Evolutionary conservation across 331 rosid species (phyloP).

Genomic region (Rosa hybrid): DNA sequence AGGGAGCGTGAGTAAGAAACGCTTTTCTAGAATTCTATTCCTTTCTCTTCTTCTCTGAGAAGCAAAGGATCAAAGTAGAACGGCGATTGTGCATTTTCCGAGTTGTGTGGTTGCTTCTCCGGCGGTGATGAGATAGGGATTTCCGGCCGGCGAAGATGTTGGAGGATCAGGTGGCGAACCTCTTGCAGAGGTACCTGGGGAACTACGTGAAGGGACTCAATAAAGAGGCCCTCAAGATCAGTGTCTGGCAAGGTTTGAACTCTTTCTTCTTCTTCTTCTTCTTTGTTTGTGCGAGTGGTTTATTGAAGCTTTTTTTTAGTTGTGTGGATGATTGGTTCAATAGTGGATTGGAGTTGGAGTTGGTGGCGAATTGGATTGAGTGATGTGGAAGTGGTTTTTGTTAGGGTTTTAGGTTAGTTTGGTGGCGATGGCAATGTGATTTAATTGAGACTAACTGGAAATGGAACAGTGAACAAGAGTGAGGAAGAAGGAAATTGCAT

Average conservation of each 20-base stretch:
- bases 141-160: conserved; percentile 58
- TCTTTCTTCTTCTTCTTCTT: not conserved
- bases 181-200: conserved; percentile 96
- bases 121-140: conserved; percentile 31
- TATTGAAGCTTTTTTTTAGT: conserved; percentile 8
- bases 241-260: conserved; percentile 86
- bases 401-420: conserved; percentile 14
- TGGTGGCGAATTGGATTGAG: not conserved
- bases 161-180: conserved; percentile 98
- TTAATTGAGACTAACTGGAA: not conserved
- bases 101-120: not conserved
- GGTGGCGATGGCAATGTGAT: not conserved
- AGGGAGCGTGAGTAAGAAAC: not conserved
- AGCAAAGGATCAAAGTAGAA: not conserved
- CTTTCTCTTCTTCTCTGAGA: not conserved
- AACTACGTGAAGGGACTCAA: conserved; percentile 85
- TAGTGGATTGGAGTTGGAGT: not conserved
- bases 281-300: not conserved
- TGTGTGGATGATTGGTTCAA: not conserved
- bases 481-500: not conserved
- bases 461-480: not conserved
- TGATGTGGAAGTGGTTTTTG: not conserved
- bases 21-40: not conserved
- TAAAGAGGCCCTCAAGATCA: conserved; percentile 97
- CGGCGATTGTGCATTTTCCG: not conserved